Evolutionary conservation across 116 monocot genomes (phyloP).

Genomic region (Phalaenopsis hybrid): DNA sequence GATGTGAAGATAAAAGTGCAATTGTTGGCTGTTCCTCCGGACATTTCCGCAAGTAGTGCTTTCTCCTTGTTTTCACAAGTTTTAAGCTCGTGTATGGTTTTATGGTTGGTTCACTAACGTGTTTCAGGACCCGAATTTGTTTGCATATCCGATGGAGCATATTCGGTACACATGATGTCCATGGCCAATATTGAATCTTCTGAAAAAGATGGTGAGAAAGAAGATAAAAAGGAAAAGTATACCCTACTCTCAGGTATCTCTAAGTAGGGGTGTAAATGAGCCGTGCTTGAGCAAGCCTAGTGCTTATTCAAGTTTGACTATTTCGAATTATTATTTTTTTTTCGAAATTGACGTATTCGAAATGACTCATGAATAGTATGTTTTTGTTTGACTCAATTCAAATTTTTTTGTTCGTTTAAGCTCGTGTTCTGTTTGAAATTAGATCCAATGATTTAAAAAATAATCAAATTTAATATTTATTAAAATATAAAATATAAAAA

Average conservation of each 20-base stretch:
- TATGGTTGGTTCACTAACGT: conserved; percentile 12
- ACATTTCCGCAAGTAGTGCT: conserved; percentile 45
- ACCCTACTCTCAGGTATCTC: conserved; percentile 45
- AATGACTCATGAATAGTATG: too few relatives aligned
- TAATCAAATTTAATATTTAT: too few relatives aligned
- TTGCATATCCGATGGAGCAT: conserved; percentile 67
- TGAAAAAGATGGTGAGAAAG: conserved; percentile 24
- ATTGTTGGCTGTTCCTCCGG: conserved; percentile 55
- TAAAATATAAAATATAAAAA: too few relatives aligned
- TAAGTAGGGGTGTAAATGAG: too few relatives aligned
- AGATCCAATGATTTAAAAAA: too few relatives aligned
- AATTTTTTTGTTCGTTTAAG: too few relatives aligned
- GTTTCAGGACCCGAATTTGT: conserved; percentile 61
- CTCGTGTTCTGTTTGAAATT: too few relatives aligned
- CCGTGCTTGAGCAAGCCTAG: too few relatives aligned
- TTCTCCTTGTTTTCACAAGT: conserved; percentile 11
- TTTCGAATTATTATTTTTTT: too few relatives aligned
- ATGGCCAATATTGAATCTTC: conserved; percentile 22
- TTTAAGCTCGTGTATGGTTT: conserved; percentile 9
- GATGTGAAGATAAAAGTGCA: conserved; percentile 57
- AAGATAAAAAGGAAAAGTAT: conserved; percentile 26
- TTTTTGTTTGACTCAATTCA: too few relatives aligned
- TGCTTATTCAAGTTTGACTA: too few relatives aligned
- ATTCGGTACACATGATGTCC: conserved; percentile 64
- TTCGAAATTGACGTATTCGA: too few relatives aligned